These are phyloP conservation scores for Debaryomyces psychrophilus DNA, from an alignment of 1,139 yeast genomes.

Conservation along the genomic window DNA sequence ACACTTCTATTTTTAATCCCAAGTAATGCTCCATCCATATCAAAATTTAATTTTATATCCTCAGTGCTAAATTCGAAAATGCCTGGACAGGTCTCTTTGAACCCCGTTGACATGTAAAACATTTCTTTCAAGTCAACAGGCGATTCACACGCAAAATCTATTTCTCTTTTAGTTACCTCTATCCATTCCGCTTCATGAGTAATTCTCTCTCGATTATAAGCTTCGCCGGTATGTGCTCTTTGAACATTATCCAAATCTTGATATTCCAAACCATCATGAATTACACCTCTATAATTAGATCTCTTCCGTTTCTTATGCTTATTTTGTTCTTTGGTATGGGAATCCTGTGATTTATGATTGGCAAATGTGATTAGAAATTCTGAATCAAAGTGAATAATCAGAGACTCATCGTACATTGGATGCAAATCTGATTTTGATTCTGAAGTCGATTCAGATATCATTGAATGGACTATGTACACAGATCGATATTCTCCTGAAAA, in stretches of 20 bases:
- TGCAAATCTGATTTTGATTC: background rate
- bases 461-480: background rate
- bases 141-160: conserved; percentile 8
- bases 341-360: background rate
- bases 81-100: background rate
- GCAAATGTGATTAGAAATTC: conserved; percentile 10
- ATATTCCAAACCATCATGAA: conserved; percentile 13
- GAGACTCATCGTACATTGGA: background rate
- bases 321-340: conserved; percentile 1
- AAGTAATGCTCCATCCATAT: conserved; percentile 13
- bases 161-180: conserved; percentile 8
- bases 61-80: conserved; percentile 10
- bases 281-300: conserved; percentile 7
- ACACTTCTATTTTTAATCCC: conserved; percentile 18
- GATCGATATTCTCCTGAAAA: background rate
- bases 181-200: conserved; percentile 12
- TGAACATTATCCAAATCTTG: background rate
- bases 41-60: conserved; percentile 14
- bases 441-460: background rate
- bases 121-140: conserved; percentile 10
- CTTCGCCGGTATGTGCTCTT: background rate
- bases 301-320: conserved; percentile 11
- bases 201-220: background rate
- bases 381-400: conserved; percentile 14
- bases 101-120: background rate